Conservation (phyloP, 176 grass and related monocot species). For the Dactylis glomerata region DNA sequence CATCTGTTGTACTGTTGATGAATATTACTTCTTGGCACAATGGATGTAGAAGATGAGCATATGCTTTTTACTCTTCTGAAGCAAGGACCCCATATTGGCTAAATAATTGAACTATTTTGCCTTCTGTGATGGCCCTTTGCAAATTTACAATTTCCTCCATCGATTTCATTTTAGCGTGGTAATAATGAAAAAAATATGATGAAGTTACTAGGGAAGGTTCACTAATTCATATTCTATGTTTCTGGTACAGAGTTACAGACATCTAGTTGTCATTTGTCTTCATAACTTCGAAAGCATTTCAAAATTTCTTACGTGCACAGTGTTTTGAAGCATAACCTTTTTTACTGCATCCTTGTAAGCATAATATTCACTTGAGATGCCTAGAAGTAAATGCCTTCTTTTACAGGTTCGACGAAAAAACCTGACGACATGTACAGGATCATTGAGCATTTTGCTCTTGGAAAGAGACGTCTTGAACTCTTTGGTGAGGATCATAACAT, state of each 20-base stretch:
- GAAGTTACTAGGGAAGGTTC: neutral
- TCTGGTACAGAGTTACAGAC: neutral
- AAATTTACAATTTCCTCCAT: neutral
- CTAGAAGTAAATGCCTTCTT: neutral
- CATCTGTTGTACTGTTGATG: neutral
- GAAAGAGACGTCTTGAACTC: constrained; percentile 81
- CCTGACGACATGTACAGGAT: constrained; percentile 98
- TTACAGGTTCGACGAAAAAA: constrained; percentile 85
- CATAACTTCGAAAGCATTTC: neutral
- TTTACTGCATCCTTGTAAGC: neutral
- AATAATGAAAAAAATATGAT: neutral
- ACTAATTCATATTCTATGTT: neutral
- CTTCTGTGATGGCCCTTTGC: neutral
- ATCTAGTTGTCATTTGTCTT: neutral
- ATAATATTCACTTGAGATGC: neutral
- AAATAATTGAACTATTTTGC: neutral
- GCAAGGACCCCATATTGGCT: neutral
- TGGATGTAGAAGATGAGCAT: neutral
- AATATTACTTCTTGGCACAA: neutral
- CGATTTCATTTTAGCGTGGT: neutral
- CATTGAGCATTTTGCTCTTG: constrained; percentile 98
- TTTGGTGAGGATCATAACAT: constrained; percentile 99
- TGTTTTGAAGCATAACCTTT: neutral
- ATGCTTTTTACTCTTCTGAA: neutral
- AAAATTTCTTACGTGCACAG: neutral